These are phyloP conservation scores for Pestalotiopsis sp. DNA, from an alignment of 2,329 filamentous ascomycete genomes.

Conservation along the genomic window DNA sequence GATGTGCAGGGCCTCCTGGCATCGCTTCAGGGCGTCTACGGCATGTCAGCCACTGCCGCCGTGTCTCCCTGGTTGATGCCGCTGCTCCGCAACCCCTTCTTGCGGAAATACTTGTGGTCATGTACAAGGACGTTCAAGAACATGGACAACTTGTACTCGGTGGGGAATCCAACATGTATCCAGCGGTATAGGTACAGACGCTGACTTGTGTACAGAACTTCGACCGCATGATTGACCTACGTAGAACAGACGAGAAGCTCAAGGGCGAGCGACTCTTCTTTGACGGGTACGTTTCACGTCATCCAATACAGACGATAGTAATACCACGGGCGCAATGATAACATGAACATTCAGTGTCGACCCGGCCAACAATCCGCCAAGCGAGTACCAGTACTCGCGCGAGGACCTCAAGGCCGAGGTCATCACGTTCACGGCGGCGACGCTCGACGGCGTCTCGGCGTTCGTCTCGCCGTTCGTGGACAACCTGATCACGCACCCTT, in stretches of 20 bases:
- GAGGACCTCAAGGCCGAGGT: not conserved
- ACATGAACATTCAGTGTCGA: not conserved
- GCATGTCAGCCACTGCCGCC: not conserved
- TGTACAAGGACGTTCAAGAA: not conserved
- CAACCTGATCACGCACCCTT: conserved; percentile 1
- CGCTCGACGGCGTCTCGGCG: not conserved
- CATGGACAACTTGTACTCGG: not conserved
- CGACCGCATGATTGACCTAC: not conserved
- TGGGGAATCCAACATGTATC: not conserved
- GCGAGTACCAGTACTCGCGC: not conserved
- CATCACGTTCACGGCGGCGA: not conserved
- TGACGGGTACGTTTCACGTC: not conserved
- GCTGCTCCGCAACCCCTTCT: not conserved
- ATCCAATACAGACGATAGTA: not conserved
- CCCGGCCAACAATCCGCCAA: not conserved
- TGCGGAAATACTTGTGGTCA: not conserved
- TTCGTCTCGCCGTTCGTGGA: not conserved
- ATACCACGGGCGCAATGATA: not conserved
- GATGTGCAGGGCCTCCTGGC: not conserved
- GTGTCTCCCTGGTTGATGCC: not conserved
- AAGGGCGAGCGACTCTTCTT: not conserved
- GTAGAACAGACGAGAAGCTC: not conserved
- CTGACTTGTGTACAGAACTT: not conserved
- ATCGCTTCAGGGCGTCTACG: not conserved
- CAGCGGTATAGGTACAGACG: not conserved